A percentile compares a stretch with the other conserved stretches of the same genome.
These are phyloP conservation scores for Pulveroboletus sp. DNA, from an alignment of 768 basidiomycete genomes.

Conservation along the genomic window DNA sequence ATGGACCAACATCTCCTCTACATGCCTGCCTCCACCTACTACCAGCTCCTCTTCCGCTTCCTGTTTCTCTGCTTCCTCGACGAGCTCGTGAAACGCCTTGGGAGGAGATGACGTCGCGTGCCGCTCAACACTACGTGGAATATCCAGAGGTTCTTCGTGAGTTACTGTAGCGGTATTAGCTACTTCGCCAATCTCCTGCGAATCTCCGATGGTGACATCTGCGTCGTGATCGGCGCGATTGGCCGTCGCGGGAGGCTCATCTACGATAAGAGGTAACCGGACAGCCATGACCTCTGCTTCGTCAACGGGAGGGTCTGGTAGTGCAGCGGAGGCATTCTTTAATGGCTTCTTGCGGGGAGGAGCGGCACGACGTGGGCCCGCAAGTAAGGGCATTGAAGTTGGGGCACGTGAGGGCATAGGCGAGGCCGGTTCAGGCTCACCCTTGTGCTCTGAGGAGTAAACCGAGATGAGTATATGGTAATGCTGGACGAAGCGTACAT, in stretches of 20 bases:
- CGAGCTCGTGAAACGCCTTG: conserved; percentile 4
- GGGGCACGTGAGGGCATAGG: conserved; percentile 38
- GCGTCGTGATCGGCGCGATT: conserved; percentile 6
- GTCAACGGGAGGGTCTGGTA: conserved; percentile 26
- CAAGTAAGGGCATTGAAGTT: conserved; percentile 67
- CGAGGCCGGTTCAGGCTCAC: conserved; percentile 25
- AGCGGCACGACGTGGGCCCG: conserved; percentile 66
- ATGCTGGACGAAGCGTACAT: background rate
- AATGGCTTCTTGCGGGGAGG: conserved; percentile 66
- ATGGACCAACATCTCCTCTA: conserved; percentile 4
- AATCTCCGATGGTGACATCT: conserved; percentile 1
- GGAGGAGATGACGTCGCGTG: background rate
- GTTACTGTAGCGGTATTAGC: background rate
- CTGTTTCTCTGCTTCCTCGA: conserved; percentile 8
- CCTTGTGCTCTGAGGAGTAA: conserved; percentile 14
- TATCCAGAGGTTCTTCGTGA: background rate
- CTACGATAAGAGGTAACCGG: conserved; percentile 1
- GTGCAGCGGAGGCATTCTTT: conserved; percentile 40
- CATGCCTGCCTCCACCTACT: background rate
- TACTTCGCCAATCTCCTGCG: conserved; percentile 13
- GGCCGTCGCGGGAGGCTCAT: conserved; percentile 1
- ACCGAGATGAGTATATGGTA: conserved; percentile 4
- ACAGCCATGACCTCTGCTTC: conserved; percentile 4
- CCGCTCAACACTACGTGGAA: background rate
- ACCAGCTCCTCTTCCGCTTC: conserved; percentile 14